Evolutionary conservation across 495 filamentous ascomycete genomes (phyloP).

Genomic region (Lichenothelia convexa): DNA sequence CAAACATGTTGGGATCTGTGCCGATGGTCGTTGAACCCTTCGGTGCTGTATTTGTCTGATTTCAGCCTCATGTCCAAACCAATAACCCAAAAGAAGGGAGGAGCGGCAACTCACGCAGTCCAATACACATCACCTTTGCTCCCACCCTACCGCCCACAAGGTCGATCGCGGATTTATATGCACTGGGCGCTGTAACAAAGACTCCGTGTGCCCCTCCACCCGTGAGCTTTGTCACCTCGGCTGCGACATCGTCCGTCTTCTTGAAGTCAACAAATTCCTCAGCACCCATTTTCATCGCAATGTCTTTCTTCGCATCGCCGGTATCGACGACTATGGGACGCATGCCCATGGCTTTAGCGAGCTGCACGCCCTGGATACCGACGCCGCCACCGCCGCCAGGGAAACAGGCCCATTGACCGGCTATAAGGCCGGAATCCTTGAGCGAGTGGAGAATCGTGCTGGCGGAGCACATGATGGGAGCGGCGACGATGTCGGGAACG

Average conservation of each 20-base stretch:
- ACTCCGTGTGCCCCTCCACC: slow-evolving; percentile 33
- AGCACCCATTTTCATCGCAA: slow-evolving; percentile 29
- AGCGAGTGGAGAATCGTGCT: slow-evolving; percentile 25
- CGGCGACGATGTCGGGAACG: slow-evolving; percentile 24
- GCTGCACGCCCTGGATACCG: slow-evolving; percentile 24
- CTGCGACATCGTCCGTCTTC: slow-evolving; percentile 19
- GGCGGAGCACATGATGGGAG: slow-evolving; percentile 29
- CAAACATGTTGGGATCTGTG: slow-evolving; percentile 24
- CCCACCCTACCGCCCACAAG: slow-evolving; percentile 27
- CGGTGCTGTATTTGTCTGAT: slow-evolving; percentile 4
- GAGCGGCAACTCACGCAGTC: background rate
- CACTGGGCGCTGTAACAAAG: slow-evolving; percentile 25
- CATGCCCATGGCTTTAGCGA: slow-evolving; percentile 33
- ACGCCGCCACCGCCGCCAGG: slow-evolving; percentile 25
- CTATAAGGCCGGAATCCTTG: slow-evolving; percentile 19
- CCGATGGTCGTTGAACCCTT: slow-evolving; percentile 20
- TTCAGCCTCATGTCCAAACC: slow-evolving; percentile 5
- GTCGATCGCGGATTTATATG: slow-evolving; percentile 5
- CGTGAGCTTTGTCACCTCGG: slow-evolving; percentile 23
- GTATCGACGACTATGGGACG: slow-evolving; percentile 32
- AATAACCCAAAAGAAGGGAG: background rate
- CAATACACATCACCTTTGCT: slow-evolving; percentile 29
- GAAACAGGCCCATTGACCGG: slow-evolving; percentile 27
- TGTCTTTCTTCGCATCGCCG: slow-evolving; percentile 23
- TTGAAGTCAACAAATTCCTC: slow-evolving; percentile 34